These are phyloP conservation scores for Cenchrus purpureus DNA, from an alignment of 176 grass and related monocot genomes.

Conservation along the genomic window DNA sequence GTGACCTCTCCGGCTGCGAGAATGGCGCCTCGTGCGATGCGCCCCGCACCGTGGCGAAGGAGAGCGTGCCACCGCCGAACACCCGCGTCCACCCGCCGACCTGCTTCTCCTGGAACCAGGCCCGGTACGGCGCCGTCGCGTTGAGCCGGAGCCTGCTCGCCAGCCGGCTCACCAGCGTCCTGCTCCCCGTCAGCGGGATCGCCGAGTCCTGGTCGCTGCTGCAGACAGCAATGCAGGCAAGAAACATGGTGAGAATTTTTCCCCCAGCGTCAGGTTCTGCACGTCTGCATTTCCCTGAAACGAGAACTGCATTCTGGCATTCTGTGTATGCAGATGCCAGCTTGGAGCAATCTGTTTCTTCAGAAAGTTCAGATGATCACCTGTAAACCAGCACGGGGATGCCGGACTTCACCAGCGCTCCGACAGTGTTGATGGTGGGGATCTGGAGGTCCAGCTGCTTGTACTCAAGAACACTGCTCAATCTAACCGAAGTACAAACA, in stretches of 20 bases:
- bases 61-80: constrained; percentile 67
- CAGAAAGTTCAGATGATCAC: constrained; percentile 4
- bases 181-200: constrained; percentile 91
- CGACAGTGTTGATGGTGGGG: constrained; percentile 80
- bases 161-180: constrained; percentile 71
- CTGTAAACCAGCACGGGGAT: constrained; percentile 87
- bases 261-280: too few species aligned
- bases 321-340: background rate
- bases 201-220: constrained; percentile 96
- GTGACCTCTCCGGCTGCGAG: constrained; percentile 93
- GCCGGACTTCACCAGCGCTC: constrained; percentile 71
- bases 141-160: constrained; percentile 73
- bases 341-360: background rate
- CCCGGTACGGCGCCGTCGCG: constrained; percentile 71
- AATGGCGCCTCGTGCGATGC: constrained; percentile 95
- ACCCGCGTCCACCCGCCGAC: constrained; percentile 95
- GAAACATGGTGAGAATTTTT: too few species aligned
- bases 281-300: too few species aligned
- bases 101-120: constrained; percentile 98
- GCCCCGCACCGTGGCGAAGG: constrained; percentile 87
- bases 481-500: background rate
- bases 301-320: too few species aligned
- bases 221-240: constrained; percentile 11
- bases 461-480: constrained; percentile 85
- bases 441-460: constrained; percentile 84